phyloP scores from a whole-genome alignment of 805 yeast genomes.

The Ogataea siamensis region DNA sequence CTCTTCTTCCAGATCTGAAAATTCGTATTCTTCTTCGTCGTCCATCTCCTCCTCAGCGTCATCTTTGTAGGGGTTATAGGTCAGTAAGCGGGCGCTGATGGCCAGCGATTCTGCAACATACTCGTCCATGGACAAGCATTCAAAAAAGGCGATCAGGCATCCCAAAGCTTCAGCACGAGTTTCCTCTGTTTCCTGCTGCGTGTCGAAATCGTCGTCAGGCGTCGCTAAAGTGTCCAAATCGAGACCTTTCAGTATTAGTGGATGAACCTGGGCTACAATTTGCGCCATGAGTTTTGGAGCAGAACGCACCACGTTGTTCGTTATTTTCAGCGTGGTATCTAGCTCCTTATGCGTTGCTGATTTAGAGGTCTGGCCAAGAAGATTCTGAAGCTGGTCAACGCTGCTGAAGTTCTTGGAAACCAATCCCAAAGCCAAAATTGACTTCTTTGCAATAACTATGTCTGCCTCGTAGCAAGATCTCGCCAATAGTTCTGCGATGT shows the following conservation, averaged over 20 bases:
- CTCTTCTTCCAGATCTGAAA: constrained; percentile 44
- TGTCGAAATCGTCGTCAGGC: constrained; percentile 34
- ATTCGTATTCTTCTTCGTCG: constrained; percentile 38
- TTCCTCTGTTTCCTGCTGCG: constrained; percentile 31
- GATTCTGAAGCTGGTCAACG: constrained; percentile 20
- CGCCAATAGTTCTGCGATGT: constrained; percentile 32
- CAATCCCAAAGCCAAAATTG: constrained; percentile 40
- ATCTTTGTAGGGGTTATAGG: constrained; percentile 47
- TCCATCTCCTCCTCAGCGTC: constrained; percentile 32
- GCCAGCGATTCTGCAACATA: constrained; percentile 31
- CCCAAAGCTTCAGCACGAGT: constrained; percentile 49
- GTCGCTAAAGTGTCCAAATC: constrained; percentile 22
- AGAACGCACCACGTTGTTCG: constrained; percentile 27
- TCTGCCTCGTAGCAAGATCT: constrained; percentile 38
- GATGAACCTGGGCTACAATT: constrained; percentile 14
- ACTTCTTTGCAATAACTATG: constrained; percentile 45
- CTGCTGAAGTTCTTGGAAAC: constrained; percentile 30
- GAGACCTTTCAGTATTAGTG: constrained; percentile 15
- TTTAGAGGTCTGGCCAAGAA: constrained; percentile 12
- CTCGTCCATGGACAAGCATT: constrained; percentile 35
- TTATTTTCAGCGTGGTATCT: constrained; percentile 18
- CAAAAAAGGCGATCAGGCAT: constrained; percentile 40
- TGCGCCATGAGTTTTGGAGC: constrained; percentile 27
- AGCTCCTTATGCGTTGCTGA: constrained; percentile 9
- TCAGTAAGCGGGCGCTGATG: constrained; percentile 33